phyloP scores from a whole-genome alignment of 2,329 filamentous ascomycete genomes.

The Ustulina deusta region DNA sequence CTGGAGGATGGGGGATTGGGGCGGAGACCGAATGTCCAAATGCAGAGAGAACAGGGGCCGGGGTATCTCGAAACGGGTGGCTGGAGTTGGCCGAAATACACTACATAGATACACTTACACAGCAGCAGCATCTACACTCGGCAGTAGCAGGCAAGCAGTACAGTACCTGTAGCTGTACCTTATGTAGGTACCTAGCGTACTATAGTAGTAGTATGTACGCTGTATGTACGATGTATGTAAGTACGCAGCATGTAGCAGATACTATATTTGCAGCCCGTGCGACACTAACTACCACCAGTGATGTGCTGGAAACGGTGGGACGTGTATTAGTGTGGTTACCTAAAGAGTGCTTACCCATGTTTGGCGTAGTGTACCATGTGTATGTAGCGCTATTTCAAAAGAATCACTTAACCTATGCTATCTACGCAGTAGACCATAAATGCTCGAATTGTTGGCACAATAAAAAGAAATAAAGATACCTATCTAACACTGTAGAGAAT shows the following conservation, averaged over 20 bases:
- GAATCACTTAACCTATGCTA: too few relatives aligned
- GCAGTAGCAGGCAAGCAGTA: neutral
- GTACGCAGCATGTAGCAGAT: neutral
- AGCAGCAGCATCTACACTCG: neutral
- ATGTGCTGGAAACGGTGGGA: too few relatives aligned
- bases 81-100: slow-evolving; percentile 6
- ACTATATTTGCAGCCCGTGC: slow-evolving; percentile 9
- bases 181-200: neutral
- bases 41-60: slow-evolving; percentile 12
- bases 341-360: too few relatives aligned
- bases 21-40: slow-evolving; percentile 15
- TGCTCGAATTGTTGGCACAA: neutral
- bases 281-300: neutral
- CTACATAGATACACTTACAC: neutral
- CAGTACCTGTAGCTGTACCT: neutral
- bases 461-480: neutral
- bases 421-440: too few relatives aligned
- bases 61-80: slow-evolving; percentile 23
- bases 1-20: neutral
- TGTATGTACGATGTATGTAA: neutral
- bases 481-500: neutral
- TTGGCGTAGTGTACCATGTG: too few relatives aligned
- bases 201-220: neutral
- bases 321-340: too few relatives aligned
- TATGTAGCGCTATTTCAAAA: too few relatives aligned